These are phyloP conservation scores for Aspergillus ruber DNA, from an alignment of 2,329 filamentous ascomycete genomes.

Conservation along the genomic window DNA sequence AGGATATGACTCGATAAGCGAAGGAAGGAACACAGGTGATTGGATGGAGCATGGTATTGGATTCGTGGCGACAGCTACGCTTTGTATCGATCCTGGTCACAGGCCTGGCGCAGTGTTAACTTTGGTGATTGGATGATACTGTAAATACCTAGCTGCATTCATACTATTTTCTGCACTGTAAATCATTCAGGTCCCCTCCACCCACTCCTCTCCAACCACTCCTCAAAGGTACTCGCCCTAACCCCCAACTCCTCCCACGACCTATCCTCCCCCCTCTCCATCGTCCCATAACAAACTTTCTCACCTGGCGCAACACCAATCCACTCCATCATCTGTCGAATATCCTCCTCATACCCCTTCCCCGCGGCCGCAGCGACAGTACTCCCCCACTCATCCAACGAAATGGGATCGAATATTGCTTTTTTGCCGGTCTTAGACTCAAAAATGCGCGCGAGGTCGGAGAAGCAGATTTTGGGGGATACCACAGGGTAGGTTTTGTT, in stretches of 20 bases:
- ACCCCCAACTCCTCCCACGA: constrained; percentile 12
- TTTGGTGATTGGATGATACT: too few relatives aligned
- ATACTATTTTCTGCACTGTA: too few relatives aligned
- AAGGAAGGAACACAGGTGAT: not conserved
- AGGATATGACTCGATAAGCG: not conserved
- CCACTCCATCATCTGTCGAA: constrained; percentile 18
- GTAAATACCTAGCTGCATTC: too few relatives aligned
- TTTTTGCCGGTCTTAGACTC: constrained; percentile 4
- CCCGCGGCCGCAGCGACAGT: constrained; percentile 5
- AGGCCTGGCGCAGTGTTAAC: too few relatives aligned
- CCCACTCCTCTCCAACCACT: constrained; percentile 10
- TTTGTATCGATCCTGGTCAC: too few relatives aligned
- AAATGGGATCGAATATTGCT: constrained; percentile 7
- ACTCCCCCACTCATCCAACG: constrained; percentile 9
- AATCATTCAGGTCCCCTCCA: constrained; percentile 8
- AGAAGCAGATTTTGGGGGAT: constrained; percentile 3
- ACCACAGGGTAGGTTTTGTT: constrained; percentile 10
- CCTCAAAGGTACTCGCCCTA: constrained; percentile 12
- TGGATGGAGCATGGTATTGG: not conserved
- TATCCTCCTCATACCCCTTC: constrained; percentile 9
- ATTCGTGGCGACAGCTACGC: too few relatives aligned
- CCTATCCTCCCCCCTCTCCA: constrained; percentile 5
- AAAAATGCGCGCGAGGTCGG: constrained; percentile 7
- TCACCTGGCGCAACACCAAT: constrained; percentile 10
- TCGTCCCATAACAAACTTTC: constrained; percentile 15